A percentile compares a stretch with the other conserved stretches of the same genome.
phyloP scores from a whole-genome alignment of 169 alveolate species.

The Perkinsus chesapeaki region DNA sequence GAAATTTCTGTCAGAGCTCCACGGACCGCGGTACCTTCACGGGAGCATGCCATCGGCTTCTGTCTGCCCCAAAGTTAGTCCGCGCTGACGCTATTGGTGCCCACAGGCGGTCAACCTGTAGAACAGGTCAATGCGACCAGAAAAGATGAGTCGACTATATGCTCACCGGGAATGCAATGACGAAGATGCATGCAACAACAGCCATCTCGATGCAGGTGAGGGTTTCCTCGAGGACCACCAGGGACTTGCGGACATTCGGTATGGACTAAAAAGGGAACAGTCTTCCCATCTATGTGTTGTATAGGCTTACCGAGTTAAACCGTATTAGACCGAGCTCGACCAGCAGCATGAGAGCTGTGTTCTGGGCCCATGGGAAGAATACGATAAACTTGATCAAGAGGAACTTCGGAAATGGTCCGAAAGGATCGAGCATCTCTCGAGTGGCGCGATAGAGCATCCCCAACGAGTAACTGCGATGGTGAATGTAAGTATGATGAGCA shows the following conservation, averaged over 20 bases:
- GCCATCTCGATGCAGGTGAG: neutral
- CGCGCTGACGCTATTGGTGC: neutral
- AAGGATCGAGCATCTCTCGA: neutral
- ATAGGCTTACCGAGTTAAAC: neutral
- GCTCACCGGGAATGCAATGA: neutral
- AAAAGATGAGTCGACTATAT: neutral
- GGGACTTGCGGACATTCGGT: neutral
- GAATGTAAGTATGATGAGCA: neutral
- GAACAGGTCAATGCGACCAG: neutral
- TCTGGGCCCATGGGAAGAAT: neutral
- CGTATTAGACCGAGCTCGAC: conserved; percentile 7
- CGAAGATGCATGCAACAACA: neutral
- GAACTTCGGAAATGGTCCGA: neutral
- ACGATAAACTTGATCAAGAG: neutral
- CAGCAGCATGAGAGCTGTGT: neutral
- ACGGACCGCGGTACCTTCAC: neutral
- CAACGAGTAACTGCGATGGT: neutral
- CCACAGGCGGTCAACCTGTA: neutral
- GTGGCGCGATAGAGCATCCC: neutral
- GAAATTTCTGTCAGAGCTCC: too few relatives aligned
- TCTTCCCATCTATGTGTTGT: too few relatives aligned
- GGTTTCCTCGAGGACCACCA: neutral
- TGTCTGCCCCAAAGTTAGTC: neutral
- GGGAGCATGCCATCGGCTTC: neutral
- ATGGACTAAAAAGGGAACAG: neutral